Evolutionary conservation across 225 moss, liverwort and hornwort genomes (phyloP).

Genomic region (Physcomitrellopsis africana): DNA sequence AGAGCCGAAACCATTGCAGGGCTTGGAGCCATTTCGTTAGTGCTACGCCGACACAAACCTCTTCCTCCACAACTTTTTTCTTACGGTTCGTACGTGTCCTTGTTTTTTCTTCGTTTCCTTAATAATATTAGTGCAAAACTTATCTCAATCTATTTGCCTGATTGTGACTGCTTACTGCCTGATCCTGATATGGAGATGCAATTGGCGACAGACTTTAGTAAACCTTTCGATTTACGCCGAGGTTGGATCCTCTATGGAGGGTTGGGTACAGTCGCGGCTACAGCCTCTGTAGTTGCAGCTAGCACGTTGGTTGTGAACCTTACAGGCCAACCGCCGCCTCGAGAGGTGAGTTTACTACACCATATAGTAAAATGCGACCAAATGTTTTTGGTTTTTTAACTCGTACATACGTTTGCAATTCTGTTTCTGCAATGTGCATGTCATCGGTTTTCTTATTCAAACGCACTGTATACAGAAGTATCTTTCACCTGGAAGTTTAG

Average conservation of each 20-base stretch:
- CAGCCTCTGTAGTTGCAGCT: constrained; percentile 67
- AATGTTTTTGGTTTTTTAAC: constrained; percentile 6
- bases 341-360: constrained; percentile 64
- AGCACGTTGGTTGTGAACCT: constrained; percentile 70
- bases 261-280: constrained; percentile 68
- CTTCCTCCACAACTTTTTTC: constrained; percentile 72
- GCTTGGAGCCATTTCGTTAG: constrained; percentile 67
- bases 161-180: neutral
- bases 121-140: neutral
- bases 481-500: no score
- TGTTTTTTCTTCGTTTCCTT: neutral
- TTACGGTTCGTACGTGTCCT: constrained; percentile 54
- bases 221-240: constrained; percentile 79
- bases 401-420: neutral
- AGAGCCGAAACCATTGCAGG: constrained; percentile 85
- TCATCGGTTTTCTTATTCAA: constrained; percentile 15
- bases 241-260: constrained; percentile 94
- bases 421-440: constrained; percentile 1
- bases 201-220: constrained; percentile 57
- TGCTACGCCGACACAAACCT: constrained; percentile 77
- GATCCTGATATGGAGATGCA: constrained; percentile 24
- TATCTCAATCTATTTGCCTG: constrained; percentile 9
- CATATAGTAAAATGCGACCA: neutral
- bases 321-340: constrained; percentile 71
- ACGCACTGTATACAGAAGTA: neutral